A percentile compares a stretch with the other conserved stretches of the same genome.
phyloP scores from a whole-genome alignment of 1,284 basidiomycete species.

The Trichosporon faecale region DNA sequence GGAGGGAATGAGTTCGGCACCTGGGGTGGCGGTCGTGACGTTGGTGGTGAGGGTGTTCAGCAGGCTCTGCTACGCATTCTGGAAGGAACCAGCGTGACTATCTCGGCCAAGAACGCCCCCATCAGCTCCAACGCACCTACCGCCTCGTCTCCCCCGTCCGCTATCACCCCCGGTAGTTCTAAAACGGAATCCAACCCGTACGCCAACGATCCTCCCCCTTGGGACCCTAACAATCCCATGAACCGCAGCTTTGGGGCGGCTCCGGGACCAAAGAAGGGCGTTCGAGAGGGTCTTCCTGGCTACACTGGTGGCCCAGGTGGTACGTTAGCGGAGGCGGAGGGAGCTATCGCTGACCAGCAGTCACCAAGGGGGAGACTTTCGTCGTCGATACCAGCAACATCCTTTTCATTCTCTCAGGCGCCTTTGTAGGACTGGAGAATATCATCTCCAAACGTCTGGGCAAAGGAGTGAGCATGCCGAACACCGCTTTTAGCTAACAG shows the following conservation, averaged over 20 bases:
- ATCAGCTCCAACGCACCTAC: slow-evolving; percentile 49
- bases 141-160: slow-evolving; percentile 29
- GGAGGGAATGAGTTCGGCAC: slow-evolving; percentile 59
- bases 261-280: slow-evolving; percentile 39
- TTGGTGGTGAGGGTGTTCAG: slow-evolving; percentile 94
- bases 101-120: slow-evolving; percentile 61
- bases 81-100: slow-evolving; percentile 80
- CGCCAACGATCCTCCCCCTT: slow-evolving; percentile 35
- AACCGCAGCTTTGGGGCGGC: slow-evolving; percentile 35
- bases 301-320: slow-evolving; percentile 40
- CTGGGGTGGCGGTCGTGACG: slow-evolving; percentile 68
- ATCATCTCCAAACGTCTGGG: slow-evolving; percentile 72
- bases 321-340: neutral
- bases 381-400: slow-evolving; percentile 65
- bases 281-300: slow-evolving; percentile 46
- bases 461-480: slow-evolving; percentile 65
- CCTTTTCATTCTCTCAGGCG: slow-evolving; percentile 85
- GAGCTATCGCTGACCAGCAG: slow-evolving; percentile 11
- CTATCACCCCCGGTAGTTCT: slow-evolving; percentile 4
- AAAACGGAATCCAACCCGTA: slow-evolving; percentile 29
- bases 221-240: slow-evolving; percentile 47
- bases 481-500: slow-evolving; percentile 9
- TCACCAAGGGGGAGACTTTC: slow-evolving; percentile 47
- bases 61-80: slow-evolving; percentile 86
- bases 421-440: slow-evolving; percentile 86